Evolutionary conservation across 495 filamentous ascomycete species (phyloP).

Genomic region (Cercophora samala): DNA sequence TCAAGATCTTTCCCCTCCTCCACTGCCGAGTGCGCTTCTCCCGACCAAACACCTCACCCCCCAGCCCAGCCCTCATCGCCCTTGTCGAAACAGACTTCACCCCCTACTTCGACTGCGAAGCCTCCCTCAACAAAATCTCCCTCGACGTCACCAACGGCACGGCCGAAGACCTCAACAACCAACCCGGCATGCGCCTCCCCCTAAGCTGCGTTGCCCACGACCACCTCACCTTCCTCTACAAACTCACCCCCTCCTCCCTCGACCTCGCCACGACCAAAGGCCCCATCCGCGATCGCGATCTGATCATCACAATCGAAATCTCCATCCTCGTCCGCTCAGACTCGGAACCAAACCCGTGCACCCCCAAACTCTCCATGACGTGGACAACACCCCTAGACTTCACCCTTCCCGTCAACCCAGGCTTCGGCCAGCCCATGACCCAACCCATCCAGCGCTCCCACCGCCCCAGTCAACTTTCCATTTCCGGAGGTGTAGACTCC

Average conservation of each 20-base stretch:
- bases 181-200: conserved; percentile 58
- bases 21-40: conserved; percentile 82
- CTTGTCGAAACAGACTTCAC: conserved; percentile 87
- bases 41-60: conserved; percentile 60
- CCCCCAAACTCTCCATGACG: conserved; percentile 70
- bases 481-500: conserved; percentile 42
- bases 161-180: conserved; percentile 61
- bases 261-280: conserved; percentile 49
- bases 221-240: conserved; percentile 81
- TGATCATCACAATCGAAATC: conserved; percentile 63
- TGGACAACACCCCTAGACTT: conserved; percentile 86
- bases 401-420: conserved; percentile 60
- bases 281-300: conserved; percentile 41
- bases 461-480: conserved; percentile 60
- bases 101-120: conserved; percentile 70
- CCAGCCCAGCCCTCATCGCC: conserved; percentile 68
- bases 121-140: conserved; percentile 64
- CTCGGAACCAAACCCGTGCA: conserved; percentile 49
- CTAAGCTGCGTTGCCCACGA: conserved; percentile 73
- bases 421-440: conserved; percentile 49
- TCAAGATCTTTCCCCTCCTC: conserved; percentile 75
- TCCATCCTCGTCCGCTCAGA: conserved; percentile 55
- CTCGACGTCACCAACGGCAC: conserved; percentile 63
- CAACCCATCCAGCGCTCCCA: conserved; percentile 63
- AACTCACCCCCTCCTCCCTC: conserved; percentile 63